Evolutionary conservation across 257 asterid genomes (phyloP).

Genomic region (Petunia secreta): DNA sequence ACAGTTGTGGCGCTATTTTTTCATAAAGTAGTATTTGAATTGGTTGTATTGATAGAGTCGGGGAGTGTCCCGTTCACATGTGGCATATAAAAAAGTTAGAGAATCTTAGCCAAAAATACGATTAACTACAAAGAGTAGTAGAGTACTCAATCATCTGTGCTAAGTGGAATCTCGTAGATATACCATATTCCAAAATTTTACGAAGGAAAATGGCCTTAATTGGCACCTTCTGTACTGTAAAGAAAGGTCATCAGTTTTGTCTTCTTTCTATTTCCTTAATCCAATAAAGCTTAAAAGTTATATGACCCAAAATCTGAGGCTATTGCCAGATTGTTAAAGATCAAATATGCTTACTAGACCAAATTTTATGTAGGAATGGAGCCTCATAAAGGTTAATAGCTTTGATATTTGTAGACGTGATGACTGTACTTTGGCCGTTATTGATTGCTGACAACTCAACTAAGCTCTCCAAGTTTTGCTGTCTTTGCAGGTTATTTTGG

Average conservation of each 20-base stretch:
- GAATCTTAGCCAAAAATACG: neutral
- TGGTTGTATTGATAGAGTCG: neutral
- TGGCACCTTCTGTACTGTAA: neutral
- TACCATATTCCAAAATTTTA: neutral
- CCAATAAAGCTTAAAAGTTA: neutral
- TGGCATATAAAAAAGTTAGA: neutral
- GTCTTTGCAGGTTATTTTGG: conserved; percentile 78
- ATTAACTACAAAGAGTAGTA: neutral
- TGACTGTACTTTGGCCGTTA: neutral
- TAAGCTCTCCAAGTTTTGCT: neutral
- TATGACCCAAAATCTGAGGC: neutral
- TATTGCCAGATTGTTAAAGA: neutral
- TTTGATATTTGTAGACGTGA: conserved; percentile 6
- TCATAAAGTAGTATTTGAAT: neutral
- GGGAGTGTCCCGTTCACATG: neutral
- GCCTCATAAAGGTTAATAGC: conserved; percentile 7
- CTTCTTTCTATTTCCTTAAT: conserved; percentile 7
- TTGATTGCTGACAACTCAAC: conserved; percentile 17
- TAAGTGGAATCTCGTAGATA: neutral
- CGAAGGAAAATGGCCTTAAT: neutral
- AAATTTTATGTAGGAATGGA: neutral
- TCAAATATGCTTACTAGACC: neutral
- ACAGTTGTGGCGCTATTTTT: neutral
- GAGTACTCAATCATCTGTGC: neutral
- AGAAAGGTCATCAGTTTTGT: conserved; percentile 10